These are phyloP conservation scores for Candolleomyces eurysporus DNA, from an alignment of 768 basidiomycete genomes.

Conservation along the genomic window DNA sequence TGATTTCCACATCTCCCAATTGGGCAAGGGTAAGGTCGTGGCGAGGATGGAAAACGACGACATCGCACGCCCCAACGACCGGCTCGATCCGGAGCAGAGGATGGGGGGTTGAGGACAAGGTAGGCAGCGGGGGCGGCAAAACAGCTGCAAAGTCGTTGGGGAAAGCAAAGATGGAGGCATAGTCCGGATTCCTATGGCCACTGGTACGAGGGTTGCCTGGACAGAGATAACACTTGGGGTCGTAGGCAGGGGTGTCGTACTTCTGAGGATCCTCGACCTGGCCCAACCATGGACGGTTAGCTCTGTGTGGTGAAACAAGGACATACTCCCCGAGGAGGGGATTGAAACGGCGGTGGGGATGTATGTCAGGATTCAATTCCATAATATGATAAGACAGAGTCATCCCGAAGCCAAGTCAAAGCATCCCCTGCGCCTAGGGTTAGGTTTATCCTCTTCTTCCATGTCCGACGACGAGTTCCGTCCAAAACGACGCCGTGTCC, in stretches of 20 bases:
- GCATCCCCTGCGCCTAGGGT: background rate
- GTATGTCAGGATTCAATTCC: slow-evolving; percentile 22
- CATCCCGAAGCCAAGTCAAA: background rate
- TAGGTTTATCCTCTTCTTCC: background rate
- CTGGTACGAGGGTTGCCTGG: slow-evolving; percentile 78
- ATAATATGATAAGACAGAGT: background rate
- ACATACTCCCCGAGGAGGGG: slow-evolving; percentile 75
- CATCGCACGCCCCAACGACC: slow-evolving; percentile 82
- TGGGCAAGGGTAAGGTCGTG: slow-evolving; percentile 84
- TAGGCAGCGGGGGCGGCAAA: slow-evolving; percentile 59
- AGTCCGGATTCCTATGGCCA: slow-evolving; percentile 67
- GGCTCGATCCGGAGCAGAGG: slow-evolving; percentile 65
- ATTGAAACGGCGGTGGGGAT: slow-evolving; percentile 76
- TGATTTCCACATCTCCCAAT: slow-evolving; percentile 56
- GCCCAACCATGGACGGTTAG: slow-evolving; percentile 88
- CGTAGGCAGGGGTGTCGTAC: slow-evolving; percentile 56
- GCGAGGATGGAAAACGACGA: slow-evolving; percentile 80
- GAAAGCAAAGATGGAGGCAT: slow-evolving; percentile 68
- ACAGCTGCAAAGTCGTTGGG: slow-evolving; percentile 85
- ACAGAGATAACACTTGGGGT: slow-evolving; percentile 81
- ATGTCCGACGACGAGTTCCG: slow-evolving; percentile 9
- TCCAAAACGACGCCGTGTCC: slow-evolving; percentile 48
- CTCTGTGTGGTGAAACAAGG: slow-evolving; percentile 88
- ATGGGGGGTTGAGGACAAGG: slow-evolving; percentile 48
- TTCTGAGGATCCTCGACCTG: slow-evolving; percentile 70